Conservation (phyloP, 305 asterid genomes). For the Plantago coronopus region DNA sequence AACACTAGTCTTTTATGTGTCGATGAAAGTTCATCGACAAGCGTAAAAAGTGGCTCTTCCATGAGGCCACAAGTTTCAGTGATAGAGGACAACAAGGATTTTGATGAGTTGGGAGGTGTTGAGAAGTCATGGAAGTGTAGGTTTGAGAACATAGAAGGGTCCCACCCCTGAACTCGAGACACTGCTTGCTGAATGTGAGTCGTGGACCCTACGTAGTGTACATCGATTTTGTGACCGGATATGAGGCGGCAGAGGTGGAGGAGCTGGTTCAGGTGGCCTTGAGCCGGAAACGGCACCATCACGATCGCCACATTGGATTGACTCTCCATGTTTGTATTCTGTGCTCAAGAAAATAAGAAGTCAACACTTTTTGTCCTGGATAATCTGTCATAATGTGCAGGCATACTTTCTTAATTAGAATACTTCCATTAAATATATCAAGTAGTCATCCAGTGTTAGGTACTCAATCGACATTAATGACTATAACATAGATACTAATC, state of each 20-base stretch:
- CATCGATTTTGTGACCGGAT: slow-evolving; percentile 23
- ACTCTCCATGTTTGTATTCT: not conserved
- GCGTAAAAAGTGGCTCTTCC: slow-evolving; percentile 14
- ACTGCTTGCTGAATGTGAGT: slow-evolving; percentile 37
- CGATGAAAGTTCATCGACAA: slow-evolving; percentile 7
- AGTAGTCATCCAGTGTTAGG: too few species aligned
- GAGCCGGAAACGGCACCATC: slow-evolving; percentile 14
- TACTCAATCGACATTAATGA: too few species aligned
- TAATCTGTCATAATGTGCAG: too few species aligned
- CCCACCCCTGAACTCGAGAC: slow-evolving; percentile 20
- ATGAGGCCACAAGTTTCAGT: slow-evolving; percentile 3
- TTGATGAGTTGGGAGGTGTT: slow-evolving; percentile 17
- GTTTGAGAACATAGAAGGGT: slow-evolving; percentile 9
- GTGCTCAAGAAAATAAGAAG: too few species aligned
- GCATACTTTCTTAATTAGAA: too few species aligned
- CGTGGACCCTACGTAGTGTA: slow-evolving; percentile 29
- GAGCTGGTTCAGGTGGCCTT: slow-evolving; percentile 39
- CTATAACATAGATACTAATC: too few species aligned
- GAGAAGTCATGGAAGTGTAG: slow-evolving; percentile 34
- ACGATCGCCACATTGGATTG: not conserved
- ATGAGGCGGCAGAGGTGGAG: slow-evolving; percentile 32
- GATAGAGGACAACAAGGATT: slow-evolving; percentile 1
- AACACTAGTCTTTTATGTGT: slow-evolving; percentile 16
- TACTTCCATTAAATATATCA: too few species aligned
- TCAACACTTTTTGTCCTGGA: too few species aligned